Percentiles rank a stretch among this genome's conserved stretches.
Evolutionary conservation across 139 green algal genomes (phyloP).

Genomic region (Coelastrella sp.): DNA sequence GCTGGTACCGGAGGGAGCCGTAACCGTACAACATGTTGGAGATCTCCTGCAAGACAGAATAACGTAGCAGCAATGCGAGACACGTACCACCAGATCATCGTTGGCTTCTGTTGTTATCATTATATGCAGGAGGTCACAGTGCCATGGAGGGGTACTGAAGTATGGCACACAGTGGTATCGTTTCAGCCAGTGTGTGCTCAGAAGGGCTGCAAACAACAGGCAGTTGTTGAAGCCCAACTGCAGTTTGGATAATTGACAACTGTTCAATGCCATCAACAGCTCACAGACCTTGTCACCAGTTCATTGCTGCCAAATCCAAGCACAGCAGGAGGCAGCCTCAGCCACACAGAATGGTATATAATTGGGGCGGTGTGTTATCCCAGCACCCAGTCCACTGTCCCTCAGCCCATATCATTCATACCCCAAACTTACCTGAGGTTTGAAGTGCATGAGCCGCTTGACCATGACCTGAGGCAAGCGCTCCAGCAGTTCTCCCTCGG

Average conservation of each 20-base stretch:
- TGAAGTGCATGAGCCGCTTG: conserved; percentile 16
- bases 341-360: too few species aligned
- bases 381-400: background rate
- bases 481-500: conserved; percentile 19
- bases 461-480: conserved; percentile 15
- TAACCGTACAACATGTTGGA: conserved; percentile 47
- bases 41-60: conserved; percentile 24
- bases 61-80: background rate
- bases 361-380: background rate
- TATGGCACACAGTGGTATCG: too few species aligned
- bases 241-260: background rate
- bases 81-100: too few species aligned
- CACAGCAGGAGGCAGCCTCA: too few species aligned
- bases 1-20: conserved; percentile 7
- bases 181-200: too few species aligned
- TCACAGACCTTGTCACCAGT: too few species aligned
- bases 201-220: too few species aligned
- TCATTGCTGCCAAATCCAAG: too few species aligned
- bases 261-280: background rate
- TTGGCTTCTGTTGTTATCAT: background rate
- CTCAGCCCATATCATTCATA: background rate
- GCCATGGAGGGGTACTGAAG: too few species aligned
- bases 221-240: background rate
- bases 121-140: too few species aligned
- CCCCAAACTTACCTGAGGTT: conserved; percentile 8